Evolutionary conservation across 805 yeast species (phyloP).

Genomic region (Wickerhamiella bombiphila): DNA sequence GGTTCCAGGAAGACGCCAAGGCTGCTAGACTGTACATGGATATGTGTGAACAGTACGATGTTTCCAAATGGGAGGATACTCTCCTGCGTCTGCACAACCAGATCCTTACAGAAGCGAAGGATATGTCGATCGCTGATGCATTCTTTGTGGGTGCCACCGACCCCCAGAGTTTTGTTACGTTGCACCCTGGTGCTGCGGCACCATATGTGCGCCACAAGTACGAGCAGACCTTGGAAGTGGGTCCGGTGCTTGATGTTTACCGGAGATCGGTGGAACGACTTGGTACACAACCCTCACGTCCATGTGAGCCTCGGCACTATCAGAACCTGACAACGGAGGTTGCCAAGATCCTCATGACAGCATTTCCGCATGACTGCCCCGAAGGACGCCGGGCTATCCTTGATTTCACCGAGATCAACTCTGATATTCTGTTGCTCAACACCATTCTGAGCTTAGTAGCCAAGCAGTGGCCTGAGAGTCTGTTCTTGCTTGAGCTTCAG

Average conservation of each 20-base stretch:
- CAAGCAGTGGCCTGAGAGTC: slow-evolving; percentile 15
- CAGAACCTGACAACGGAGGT: slow-evolving; percentile 11
- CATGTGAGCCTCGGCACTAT: slow-evolving; percentile 6
- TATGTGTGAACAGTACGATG: slow-evolving; percentile 11
- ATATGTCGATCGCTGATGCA: slow-evolving; percentile 10
- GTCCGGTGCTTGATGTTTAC: slow-evolving; percentile 8
- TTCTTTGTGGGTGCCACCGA: slow-evolving; percentile 14
- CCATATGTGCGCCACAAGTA: slow-evolving; percentile 10
- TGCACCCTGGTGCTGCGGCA: slow-evolving; percentile 19
- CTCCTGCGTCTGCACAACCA: slow-evolving; percentile 16
- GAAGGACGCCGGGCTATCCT: slow-evolving; percentile 9
- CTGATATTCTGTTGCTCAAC: slow-evolving; percentile 9
- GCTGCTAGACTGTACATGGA: slow-evolving; percentile 16
- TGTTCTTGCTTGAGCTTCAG: slow-evolving; percentile 11
- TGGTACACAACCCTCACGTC: slow-evolving; percentile 2
- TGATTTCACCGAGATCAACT: slow-evolving; percentile 4
- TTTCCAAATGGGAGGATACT: slow-evolving; percentile 7
- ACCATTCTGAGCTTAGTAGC: slow-evolving; percentile 10
- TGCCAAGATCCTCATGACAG: slow-evolving; percentile 6
- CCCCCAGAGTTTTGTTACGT: slow-evolving; percentile 8
- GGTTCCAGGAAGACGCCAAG: slow-evolving; percentile 9
- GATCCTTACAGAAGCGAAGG: slow-evolving; percentile 15
- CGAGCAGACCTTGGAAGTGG: slow-evolving; percentile 6
- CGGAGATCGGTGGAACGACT: slow-evolving; percentile 8
- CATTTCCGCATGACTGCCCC: slow-evolving; percentile 10